phyloP scores from a whole-genome alignment of 495 filamentous ascomycete genomes.

The Pyronema domesticum region DNA sequence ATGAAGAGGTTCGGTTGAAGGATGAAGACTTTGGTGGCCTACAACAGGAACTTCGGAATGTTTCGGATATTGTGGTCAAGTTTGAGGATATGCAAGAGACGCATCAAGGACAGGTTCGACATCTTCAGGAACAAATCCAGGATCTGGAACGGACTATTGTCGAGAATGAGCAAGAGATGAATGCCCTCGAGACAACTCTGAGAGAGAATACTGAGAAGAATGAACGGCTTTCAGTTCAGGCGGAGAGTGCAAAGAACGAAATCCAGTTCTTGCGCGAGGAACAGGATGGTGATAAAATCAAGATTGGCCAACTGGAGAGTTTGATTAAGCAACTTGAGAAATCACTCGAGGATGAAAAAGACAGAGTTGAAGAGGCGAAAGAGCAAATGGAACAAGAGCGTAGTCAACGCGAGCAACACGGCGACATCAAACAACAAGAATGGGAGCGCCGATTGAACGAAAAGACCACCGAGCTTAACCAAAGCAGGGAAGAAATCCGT shows the following conservation, averaged over 20 bases:
- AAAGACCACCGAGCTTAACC: conserved; percentile 25
- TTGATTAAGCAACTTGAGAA: conserved; percentile 56
- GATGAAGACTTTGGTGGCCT: conserved; percentile 70
- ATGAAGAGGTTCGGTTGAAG: conserved; percentile 48
- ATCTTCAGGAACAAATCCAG: conserved; percentile 38
- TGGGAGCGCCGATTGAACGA: conserved; percentile 37
- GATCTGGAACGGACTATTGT: conserved; percentile 57
- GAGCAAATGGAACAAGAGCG: conserved; percentile 58
- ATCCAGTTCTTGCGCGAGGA: conserved; percentile 92
- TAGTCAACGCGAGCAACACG: conserved; percentile 70
- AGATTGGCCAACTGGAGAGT: conserved; percentile 80
- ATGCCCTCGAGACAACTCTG: conserved; percentile 54
- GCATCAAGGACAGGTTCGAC: conserved; percentile 16
- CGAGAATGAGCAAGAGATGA: conserved; percentile 59
- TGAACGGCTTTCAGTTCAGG: conserved; percentile 69
- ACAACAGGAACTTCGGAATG: conserved; percentile 76
- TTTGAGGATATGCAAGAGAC: conserved; percentile 72
- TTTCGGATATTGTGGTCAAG: conserved; percentile 65
- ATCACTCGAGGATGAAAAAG: conserved; percentile 59
- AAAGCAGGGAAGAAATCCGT: conserved; percentile 73
- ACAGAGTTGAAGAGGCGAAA: conserved; percentile 61
- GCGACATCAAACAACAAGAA: conserved; percentile 76
- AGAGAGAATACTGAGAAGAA: conserved; percentile 69
- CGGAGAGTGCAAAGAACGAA: conserved; percentile 80
- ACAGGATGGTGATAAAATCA: conserved; percentile 95